Percentiles rank a stretch among this genome's conserved stretches.
Conservation (phyloP, 371 early-diverging fungal genomes). For the Chytridium lagenaria region DNA sequence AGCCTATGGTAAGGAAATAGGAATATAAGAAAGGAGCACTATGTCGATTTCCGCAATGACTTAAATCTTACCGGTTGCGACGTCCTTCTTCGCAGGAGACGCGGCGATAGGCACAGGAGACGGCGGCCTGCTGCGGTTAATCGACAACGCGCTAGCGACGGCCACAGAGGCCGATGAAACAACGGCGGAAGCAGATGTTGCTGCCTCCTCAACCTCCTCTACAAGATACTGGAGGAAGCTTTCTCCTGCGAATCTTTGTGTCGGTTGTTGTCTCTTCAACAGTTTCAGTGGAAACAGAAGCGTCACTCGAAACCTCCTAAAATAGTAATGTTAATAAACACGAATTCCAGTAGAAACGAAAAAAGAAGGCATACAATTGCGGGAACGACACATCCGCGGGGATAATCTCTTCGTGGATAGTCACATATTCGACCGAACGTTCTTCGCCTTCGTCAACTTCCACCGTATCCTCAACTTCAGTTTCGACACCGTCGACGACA, state of each 20-base stretch:
- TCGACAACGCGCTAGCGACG: neutral
- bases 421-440: conserved; percentile 4
- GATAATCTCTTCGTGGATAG: neutral
- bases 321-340: neutral
- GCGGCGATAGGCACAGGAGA: neutral
- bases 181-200: neutral
- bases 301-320: neutral
- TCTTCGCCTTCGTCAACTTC: neutral
- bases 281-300: neutral
- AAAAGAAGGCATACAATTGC: neutral
- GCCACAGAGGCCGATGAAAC: neutral
- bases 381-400: neutral
- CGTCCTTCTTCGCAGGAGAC: neutral
- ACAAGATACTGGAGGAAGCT: conserved; percentile 9
- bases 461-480: neutral
- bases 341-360: neutral
- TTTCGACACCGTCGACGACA: neutral
- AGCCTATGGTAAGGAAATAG: neutral
- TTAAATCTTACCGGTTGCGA: neutral
- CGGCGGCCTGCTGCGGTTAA: neutral
- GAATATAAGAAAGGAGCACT: neutral
- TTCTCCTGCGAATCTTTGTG: neutral
- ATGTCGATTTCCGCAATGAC: neutral
- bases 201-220: neutral
- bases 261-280: neutral